These are phyloP conservation scores for Asterella californica DNA, from an alignment of 225 moss, liverwort and hornwort species.

Conservation along the genomic window DNA sequence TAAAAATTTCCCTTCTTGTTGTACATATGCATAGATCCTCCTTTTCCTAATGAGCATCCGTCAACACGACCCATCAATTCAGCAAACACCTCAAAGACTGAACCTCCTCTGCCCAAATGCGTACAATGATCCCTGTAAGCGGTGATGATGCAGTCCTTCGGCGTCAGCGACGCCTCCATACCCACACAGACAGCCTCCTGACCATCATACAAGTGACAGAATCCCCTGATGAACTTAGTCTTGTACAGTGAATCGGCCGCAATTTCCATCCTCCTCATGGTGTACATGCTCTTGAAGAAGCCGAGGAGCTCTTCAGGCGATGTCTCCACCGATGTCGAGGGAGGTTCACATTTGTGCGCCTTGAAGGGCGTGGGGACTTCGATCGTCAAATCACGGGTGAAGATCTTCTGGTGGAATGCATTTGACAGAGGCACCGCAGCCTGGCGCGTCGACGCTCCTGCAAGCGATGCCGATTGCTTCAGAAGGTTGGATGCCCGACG, in stretches of 20 bases:
- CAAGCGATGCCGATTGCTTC: conserved; percentile 12
- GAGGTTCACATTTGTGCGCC: conserved; percentile 66
- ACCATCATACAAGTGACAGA: conserved; percentile 92
- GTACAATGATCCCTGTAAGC: conserved; percentile 82
- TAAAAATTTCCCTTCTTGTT: conserved; percentile 80
- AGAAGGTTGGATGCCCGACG: conserved; percentile 32
- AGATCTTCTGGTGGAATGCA: conserved; percentile 15
- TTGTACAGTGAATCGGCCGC: conserved; percentile 90
- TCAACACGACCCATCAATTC: conserved; percentile 93
- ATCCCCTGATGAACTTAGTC: conserved; percentile 86
- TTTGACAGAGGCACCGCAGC: conserved; percentile 20
- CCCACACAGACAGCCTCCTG: conserved; percentile 99
- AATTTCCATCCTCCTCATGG: conserved; percentile 96
- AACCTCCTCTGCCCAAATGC: conserved; percentile 78
- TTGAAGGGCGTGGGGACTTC: conserved; percentile 89
- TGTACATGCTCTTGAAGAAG: conserved; percentile 84
- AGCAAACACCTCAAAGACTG: conserved; percentile 77
- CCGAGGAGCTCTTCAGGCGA: conserved; percentile 69
- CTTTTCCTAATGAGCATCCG: conserved; percentile 68
- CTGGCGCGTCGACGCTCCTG: conserved; percentile 1
- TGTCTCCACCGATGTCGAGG: conserved; percentile 70
- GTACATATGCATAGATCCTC: conserved; percentile 93
- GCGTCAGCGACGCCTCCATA: conserved; percentile 86
- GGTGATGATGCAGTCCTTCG: conserved; percentile 87
- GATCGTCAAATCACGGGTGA: conserved; percentile 44